A percentile compares a stretch with the other conserved stretches of the same genome.
Conservation (phyloP, 1,284 basidiomycete genomes). For the Cutaneotrichosporon sp. region DNA sequence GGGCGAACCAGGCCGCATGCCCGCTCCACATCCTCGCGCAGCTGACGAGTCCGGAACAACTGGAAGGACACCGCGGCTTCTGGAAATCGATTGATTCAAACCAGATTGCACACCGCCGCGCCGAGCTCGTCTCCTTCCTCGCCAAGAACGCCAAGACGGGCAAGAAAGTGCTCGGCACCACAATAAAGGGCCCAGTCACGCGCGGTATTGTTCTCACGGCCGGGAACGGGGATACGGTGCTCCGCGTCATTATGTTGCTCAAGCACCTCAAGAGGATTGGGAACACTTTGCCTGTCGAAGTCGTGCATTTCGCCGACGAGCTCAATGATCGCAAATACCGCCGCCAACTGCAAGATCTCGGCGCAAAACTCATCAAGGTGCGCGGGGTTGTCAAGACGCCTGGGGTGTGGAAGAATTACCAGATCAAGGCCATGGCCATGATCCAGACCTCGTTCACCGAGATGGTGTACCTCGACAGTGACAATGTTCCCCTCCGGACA, state of each 20-base stretch:
- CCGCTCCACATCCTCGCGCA: constrained; percentile 38
- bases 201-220: constrained; percentile 12
- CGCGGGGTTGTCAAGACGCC: constrained; percentile 21
- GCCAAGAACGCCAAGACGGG: constrained; percentile 37
- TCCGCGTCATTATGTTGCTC: constrained; percentile 49
- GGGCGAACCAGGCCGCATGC: constrained; percentile 34
- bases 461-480: constrained; percentile 54
- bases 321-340: constrained; percentile 39
- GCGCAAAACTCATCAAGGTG: constrained; percentile 36
- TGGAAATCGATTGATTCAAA: constrained; percentile 43
- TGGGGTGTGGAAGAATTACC: constrained; percentile 32
- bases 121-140: constrained; percentile 47
- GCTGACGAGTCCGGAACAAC: constrained; percentile 53
- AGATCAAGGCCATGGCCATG: constrained; percentile 56
- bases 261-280: constrained; percentile 47
- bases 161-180: constrained; percentile 29
- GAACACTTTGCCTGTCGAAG: constrained; percentile 52
- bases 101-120: constrained; percentile 43
- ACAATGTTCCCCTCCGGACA: constrained; percentile 54
- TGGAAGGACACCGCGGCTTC: constrained; percentile 42
- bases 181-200: not conserved
- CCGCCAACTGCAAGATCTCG: constrained; percentile 45
- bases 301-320: constrained; percentile 55
- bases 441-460: constrained; percentile 54
- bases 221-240: constrained; percentile 49